Evolutionary conservation across 345 rosid genomes (phyloP).

Genomic region (Gossypium raimondii): DNA sequence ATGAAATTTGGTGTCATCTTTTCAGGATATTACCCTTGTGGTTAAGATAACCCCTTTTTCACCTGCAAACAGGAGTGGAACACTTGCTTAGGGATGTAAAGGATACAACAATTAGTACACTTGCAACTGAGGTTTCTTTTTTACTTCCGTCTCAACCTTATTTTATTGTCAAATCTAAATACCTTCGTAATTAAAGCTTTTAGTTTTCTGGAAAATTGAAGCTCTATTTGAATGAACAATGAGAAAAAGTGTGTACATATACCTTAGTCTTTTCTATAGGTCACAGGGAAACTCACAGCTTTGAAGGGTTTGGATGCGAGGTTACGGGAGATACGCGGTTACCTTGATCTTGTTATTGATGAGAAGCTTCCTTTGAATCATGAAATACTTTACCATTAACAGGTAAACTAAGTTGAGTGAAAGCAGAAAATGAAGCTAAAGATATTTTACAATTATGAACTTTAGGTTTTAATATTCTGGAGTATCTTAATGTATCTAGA

Average conservation of each 20-base stretch:
- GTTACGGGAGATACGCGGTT: slow-evolving; percentile 45
- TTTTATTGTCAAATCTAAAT: not conserved
- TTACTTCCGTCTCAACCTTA: not conserved
- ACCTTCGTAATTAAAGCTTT: not conserved
- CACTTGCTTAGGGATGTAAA: slow-evolving; percentile 65
- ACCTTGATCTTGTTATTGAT: slow-evolving; percentile 59
- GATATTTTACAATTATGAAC: not conserved
- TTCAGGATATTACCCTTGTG: not conserved
- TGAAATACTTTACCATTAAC: slow-evolving; percentile 62
- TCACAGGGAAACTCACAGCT: slow-evolving; percentile 58
- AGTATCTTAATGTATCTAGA: not conserved
- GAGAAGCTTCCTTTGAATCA: slow-evolving; percentile 62
- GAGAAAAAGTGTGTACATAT: not conserved
- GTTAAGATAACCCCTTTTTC: not conserved
- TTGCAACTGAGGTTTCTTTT: slow-evolving; percentile 52
- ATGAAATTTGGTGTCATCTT: not conserved
- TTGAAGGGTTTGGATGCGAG: slow-evolving; percentile 63
- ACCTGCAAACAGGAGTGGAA: slow-evolving; percentile 43
- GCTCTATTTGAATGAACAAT: not conserved
- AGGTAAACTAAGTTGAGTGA: slow-evolving; percentile 31
- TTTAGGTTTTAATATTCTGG: not conserved
- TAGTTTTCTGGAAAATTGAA: slow-evolving; percentile 1
- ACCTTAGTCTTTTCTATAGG: slow-evolving; percentile 30
- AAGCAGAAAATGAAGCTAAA: not conserved
- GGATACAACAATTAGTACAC: slow-evolving; percentile 67